These are phyloP conservation scores for Tylopilus sp. DNA, from an alignment of 768 basidiomycete genomes.

Conservation along the genomic window DNA sequence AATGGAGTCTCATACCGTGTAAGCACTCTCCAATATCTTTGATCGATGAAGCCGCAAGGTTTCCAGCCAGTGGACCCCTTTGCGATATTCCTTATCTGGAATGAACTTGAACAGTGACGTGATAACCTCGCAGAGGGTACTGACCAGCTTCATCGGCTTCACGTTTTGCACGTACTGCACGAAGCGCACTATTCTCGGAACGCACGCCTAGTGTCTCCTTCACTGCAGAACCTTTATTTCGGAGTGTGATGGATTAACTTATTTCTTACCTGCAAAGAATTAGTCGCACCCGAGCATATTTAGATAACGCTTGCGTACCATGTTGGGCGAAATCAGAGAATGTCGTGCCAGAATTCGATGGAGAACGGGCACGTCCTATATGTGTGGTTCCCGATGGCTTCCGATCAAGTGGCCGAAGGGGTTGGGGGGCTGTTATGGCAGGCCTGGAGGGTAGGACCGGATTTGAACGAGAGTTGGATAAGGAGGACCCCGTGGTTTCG, in stretches of 20 bases:
- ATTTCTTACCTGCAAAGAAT: conserved; percentile 63
- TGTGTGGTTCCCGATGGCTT: conserved; percentile 61
- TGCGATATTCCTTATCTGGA: conserved; percentile 85
- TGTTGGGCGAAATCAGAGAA: conserved; percentile 88
- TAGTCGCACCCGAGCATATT: neutral
- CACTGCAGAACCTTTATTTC: conserved; percentile 70
- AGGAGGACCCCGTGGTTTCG: conserved; percentile 30
- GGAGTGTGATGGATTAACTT: conserved; percentile 84
- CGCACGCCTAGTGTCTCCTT: conserved; percentile 60
- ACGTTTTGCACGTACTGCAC: conserved; percentile 77
- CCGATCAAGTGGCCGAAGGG: conserved; percentile 70
- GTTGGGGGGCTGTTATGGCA: conserved; percentile 66
- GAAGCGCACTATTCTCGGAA: conserved; percentile 61
- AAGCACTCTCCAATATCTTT: conserved; percentile 80
- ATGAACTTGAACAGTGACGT: conserved; percentile 1
- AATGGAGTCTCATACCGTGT: conserved; percentile 48
- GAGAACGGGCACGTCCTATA: conserved; percentile 63
- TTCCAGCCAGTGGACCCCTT: conserved; percentile 90
- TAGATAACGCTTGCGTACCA: conserved; percentile 35
- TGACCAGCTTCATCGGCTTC: conserved; percentile 89
- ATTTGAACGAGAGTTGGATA: conserved; percentile 42
- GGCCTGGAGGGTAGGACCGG: conserved; percentile 47
- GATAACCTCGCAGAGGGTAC: conserved; percentile 12
- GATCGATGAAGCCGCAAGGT: conserved; percentile 78
- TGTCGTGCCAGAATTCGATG: conserved; percentile 74